Evolutionary conservation across 2,329 filamentous ascomycete species (phyloP).

Genomic region (Rhynchosporium graminicola): DNA sequence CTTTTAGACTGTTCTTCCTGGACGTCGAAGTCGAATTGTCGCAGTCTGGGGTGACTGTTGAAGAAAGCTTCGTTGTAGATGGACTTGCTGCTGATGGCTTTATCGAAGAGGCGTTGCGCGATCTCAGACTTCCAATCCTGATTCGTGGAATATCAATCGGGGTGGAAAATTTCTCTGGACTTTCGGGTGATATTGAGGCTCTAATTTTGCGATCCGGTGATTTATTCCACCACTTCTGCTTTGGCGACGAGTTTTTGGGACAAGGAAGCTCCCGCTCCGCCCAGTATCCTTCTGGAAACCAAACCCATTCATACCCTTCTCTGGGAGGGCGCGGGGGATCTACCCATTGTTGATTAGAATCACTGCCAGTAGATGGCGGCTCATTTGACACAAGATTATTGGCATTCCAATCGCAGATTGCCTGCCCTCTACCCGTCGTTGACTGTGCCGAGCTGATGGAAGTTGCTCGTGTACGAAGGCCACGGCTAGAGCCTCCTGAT

Average conservation of each 20-base stretch:
- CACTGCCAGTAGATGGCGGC: slow-evolving; percentile 5
- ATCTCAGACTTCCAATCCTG: slow-evolving; percentile 22
- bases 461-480: neutral
- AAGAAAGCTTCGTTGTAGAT: neutral
- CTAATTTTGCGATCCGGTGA: slow-evolving; percentile 20
- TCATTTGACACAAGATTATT: slow-evolving; percentile 12
- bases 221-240: slow-evolving; percentile 29
- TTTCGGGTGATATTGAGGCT: slow-evolving; percentile 5
- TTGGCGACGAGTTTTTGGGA: slow-evolving; percentile 13
- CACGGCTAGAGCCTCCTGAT: slow-evolving; percentile 15
- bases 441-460: slow-evolving; percentile 16
- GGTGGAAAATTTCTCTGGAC: slow-evolving; percentile 1
- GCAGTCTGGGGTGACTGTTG: neutral
- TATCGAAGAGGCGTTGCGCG: slow-evolving; percentile 6
- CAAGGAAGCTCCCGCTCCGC: slow-evolving; percentile 53
- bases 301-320: slow-evolving; percentile 61
- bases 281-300: slow-evolving; percentile 64
- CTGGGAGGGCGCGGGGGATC: slow-evolving; percentile 58
- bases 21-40: slow-evolving; percentile 10
- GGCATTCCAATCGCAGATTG: slow-evolving; percentile 30
- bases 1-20: neutral
- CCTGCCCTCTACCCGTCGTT: neutral
- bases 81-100: no score
- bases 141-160: slow-evolving; percentile 22
- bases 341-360: slow-evolving; percentile 12